Conservation (phyloP, 2,329 filamentous ascomycete genomes). For the Aspergillus sp. region DNA sequence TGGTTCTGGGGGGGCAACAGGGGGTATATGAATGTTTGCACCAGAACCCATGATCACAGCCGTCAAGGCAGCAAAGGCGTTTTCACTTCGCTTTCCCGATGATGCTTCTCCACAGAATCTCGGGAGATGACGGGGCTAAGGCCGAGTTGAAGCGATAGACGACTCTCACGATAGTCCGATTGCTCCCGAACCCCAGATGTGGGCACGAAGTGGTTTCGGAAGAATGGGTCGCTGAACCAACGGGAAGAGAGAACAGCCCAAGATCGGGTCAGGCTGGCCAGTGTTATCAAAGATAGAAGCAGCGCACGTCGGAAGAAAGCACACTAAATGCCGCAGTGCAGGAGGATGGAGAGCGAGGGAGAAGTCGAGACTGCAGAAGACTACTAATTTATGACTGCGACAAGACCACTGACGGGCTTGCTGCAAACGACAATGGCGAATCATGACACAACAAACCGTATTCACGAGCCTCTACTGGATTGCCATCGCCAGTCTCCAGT, state of each 20-base stretch:
- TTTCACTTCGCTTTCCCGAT: conserved; percentile 19
- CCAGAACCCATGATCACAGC: conserved; percentile 31
- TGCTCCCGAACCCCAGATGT: conserved; percentile 33
- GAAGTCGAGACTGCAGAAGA: not conserved
- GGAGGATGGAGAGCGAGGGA: conserved; percentile 1
- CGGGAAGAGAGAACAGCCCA: conserved; percentile 15
- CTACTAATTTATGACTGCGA: conserved; percentile 1
- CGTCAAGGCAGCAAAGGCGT: conserved; percentile 6
- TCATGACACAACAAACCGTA: conserved; percentile 9
- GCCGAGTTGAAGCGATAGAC: conserved; percentile 26
- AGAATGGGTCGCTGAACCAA: conserved; percentile 21
- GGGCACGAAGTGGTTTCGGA: conserved; percentile 28
- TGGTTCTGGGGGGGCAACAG: conserved; percentile 42
- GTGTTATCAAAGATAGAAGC: conserved; percentile 10
- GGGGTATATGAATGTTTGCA: conserved; percentile 46
- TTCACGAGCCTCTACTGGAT: not conserved
- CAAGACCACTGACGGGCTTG: conserved; percentile 1
- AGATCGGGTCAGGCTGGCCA: conserved; percentile 11
- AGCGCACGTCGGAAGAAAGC: conserved; percentile 11
- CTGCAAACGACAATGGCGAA: conserved; percentile 12
- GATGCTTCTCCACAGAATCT: conserved; percentile 40
- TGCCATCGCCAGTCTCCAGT: not conserved
- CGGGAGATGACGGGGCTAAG: conserved; percentile 40
- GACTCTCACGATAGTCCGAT: conserved; percentile 27
- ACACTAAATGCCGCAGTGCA: conserved; percentile 19